Conservation (phyloP, 2,329 filamentous ascomycete species). For the Thielaviopsis populi region DNA sequence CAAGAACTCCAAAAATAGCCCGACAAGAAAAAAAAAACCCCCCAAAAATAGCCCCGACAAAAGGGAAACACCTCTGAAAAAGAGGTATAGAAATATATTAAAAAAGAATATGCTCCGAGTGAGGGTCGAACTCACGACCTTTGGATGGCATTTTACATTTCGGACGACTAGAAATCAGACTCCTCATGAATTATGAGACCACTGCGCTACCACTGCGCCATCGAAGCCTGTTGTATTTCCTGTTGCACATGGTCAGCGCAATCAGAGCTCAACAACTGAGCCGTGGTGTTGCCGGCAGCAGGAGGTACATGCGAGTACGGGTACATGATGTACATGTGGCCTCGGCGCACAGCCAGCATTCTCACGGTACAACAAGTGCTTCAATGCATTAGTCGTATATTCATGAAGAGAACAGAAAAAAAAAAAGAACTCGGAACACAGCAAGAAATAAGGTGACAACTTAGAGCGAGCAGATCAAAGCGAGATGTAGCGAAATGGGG, state of each 20-base stretch:
- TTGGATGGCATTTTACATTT: constrained; percentile 16
- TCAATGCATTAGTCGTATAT: constrained; percentile 15
- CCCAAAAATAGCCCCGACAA: no score
- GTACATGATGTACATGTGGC: no score
- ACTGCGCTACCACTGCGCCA: constrained; percentile 16
- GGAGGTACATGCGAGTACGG: no score
- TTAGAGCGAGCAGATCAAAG: constrained; percentile 6
- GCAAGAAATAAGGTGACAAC: constrained; percentile 6
- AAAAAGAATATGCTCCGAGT: neutral
- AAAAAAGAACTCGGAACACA: neutral
- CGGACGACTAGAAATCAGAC: constrained; percentile 2
- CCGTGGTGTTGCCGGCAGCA: no score
- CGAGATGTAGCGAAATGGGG: neutral
- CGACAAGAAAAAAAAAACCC: no score
- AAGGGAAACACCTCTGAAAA: no score
- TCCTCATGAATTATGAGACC: constrained; percentile 16
- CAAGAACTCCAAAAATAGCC: no score
- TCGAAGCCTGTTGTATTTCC: constrained; percentile 15
- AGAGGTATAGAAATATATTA: neutral
- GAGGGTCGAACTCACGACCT: constrained; percentile 19
- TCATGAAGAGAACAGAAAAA: constrained; percentile 10
- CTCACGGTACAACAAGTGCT: no score
- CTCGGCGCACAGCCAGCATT: no score
- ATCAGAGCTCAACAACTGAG: no score
- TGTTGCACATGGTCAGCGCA: neutral